Percentiles rank a stretch among this genome's conserved stretches.
These are phyloP conservation scores for Mortierella sp. DNA, from an alignment of 371 early-diverging fungal genomes.

Conservation along the genomic window DNA sequence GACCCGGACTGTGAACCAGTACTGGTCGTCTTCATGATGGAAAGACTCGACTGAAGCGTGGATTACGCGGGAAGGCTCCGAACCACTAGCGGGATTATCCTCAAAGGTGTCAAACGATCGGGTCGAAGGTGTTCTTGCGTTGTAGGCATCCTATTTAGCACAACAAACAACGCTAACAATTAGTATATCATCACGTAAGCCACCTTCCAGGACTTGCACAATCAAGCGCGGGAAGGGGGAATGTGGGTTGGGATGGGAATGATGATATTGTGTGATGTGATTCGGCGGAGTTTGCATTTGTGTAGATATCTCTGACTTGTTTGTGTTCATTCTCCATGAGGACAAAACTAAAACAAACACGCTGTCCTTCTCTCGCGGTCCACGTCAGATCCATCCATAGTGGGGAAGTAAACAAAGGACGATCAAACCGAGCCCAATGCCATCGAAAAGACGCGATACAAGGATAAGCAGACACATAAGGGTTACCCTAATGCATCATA, in stretches of 20 bases:
- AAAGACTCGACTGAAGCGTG: slow-evolving; percentile 69
- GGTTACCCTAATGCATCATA: no score
- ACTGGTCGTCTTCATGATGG: slow-evolving; percentile 72
- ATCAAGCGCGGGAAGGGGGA: neutral
- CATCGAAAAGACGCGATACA: no score
- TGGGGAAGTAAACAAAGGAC: no score
- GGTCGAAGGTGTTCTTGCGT: slow-evolving; percentile 7
- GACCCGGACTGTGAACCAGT: slow-evolving; percentile 78
- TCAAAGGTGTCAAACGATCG: slow-evolving; percentile 17
- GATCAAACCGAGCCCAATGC: no score
- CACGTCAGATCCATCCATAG: no score
- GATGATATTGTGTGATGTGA: neutral
- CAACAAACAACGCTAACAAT: no score
- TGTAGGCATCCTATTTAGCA: slow-evolving; percentile 19
- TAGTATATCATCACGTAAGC: slow-evolving; percentile 34
- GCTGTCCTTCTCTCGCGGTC: no score
- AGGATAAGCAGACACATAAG: no score
- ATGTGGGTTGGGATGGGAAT: neutral
- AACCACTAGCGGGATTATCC: neutral
- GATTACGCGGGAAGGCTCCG: slow-evolving; percentile 38
- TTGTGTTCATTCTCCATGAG: neutral
- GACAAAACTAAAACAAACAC: neutral
- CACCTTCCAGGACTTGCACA: no score
- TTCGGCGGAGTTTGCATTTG: no score
- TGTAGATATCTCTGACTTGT: no score